Evolutionary conservation across 306 rosid genomes (phyloP), one percentile per base, ranked within the genome.

Genomic region (Abrus precatorius): DNA sequence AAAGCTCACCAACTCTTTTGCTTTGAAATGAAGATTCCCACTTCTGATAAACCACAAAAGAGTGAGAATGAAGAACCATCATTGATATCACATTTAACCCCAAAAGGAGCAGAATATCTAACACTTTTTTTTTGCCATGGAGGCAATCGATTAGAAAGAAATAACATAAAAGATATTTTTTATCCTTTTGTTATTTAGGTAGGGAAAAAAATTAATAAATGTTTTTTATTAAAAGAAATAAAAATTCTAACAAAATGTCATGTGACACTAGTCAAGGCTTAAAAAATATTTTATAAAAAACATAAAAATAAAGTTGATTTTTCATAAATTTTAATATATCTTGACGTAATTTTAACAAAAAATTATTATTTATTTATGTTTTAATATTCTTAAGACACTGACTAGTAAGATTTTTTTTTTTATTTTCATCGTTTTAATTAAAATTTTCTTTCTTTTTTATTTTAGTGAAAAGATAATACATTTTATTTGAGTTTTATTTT

Each of bases 21-120:
- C 82, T 76, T 65, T 55, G 4, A 61, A 60, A 61, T 69, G 10
- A 82, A 82, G 85, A 69, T 50, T 40, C 20, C 20, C 20, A 20
- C 20, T 20, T 20, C 20, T 20, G 20, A 20, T 20, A 20, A 20
- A 20, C 20, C 20, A 20, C 20, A 20, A 20, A 20, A 20, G 20
- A 20, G 20, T 20, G 20, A 20, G 20, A 60, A 61, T 69, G 10
- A 82, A 82, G 85, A 69, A 40, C 30, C 33, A 28, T 69, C 28
- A 69, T 5, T 4, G 11, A 7, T 43, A 14, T 41, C 72, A 63
- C 45, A 30, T 6, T 6, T 7, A 56, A 28, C 0, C 62, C 62
- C 20, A 20, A 6, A 56, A 56, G 12, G 34, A 9, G 9, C 2
- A 10, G 2, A 60, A 30, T 30, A 11, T 29, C 30, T 9, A 59